These are phyloP conservation scores for Diaporthe sp. DNA, from an alignment of 2,329 filamentous ascomycete species.

Conservation along the genomic window DNA sequence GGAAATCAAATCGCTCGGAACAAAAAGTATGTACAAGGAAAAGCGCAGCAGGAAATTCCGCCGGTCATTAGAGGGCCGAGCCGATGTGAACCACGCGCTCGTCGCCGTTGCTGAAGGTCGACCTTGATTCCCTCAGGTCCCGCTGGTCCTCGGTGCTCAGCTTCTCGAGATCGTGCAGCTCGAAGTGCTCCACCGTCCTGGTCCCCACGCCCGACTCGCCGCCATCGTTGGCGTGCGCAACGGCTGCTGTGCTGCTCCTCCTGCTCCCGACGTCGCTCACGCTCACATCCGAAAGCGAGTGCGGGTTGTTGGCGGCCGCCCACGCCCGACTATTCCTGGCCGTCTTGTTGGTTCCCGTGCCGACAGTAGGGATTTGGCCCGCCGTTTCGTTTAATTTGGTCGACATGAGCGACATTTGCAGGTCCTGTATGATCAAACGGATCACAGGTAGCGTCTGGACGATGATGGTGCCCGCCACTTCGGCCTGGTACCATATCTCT, in stretches of 20 bases:
- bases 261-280: background rate
- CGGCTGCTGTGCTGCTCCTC: background rate
- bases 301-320: conserved; percentile 30
- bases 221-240: conserved; percentile 3
- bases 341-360: conserved; percentile 22
- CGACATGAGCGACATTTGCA: conserved; percentile 51
- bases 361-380: background rate
- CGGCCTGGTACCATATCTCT: conserved; percentile 63
- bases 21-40: conserved; percentile 20
- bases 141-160: conserved; percentile 1
- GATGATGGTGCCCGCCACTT: conserved; percentile 66
- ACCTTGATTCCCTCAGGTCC: conserved; percentile 13
- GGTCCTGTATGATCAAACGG: conserved; percentile 59
- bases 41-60: background rate
- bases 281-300: conserved; percentile 28
- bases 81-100: conserved; percentile 16
- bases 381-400: conserved; percentile 37
- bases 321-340: conserved; percentile 28
- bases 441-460: conserved; percentile 67
- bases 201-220: conserved; percentile 18
- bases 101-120: conserved; percentile 28
- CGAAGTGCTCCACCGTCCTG: conserved; percentile 21
- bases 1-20: conserved; percentile 24
- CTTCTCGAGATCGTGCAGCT: conserved; percentile 25
- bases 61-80: background rate